Base-by-base conservation (phyloP, 129 eudicot species). In the Heracleum sosnowskyi region DNA sequence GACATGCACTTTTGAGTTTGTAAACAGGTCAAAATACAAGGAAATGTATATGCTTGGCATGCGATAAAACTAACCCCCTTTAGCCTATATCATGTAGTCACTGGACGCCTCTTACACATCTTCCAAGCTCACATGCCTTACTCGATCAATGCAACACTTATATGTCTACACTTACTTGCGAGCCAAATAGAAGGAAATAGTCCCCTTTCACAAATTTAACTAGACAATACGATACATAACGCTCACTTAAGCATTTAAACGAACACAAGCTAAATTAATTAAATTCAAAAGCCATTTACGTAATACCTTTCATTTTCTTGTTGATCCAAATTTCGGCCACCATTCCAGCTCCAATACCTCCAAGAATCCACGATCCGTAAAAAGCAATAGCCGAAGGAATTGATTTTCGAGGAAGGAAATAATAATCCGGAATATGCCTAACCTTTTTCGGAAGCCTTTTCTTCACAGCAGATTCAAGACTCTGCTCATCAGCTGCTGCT, bases 261-360 rank as follows among this genome's bases (percentile, higher is more conserved):
- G n/a, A 39, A 72, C 51, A 66, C 39, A 44, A 44, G 16, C 47
- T 44, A 44, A 18, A 49, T 18, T 40, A 37, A 72, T 17, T 40
- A 29, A 44, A 44, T 5, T 40, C 17, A 40, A 11, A 2, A 24
- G 12, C 18, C 28, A 71, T 7, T 8, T 22, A 15, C 5, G 4
- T 26, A 15, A 44, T 88, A 93, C 98, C 98, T 91, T 91, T 86
- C 77, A 89, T 85, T 78, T 91, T 91, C 88, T 93, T 93, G 81
- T 93, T 88, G 70, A 93, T 89, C 98, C 97, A 89, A 74, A 89
- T 80, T 83, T 93, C 97, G 26, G 89, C 79, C 42, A 93, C 83
- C 98, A 93, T 93, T 73, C 98, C 98, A 24, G 97, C 97, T 69
- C 97, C 98, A 79, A 93, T 79, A 28, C 98, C 97, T 73, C 85